Base-by-base conservation (phyloP, 176 grass and related monocot species). In the Guadua angustifolia region DNA sequence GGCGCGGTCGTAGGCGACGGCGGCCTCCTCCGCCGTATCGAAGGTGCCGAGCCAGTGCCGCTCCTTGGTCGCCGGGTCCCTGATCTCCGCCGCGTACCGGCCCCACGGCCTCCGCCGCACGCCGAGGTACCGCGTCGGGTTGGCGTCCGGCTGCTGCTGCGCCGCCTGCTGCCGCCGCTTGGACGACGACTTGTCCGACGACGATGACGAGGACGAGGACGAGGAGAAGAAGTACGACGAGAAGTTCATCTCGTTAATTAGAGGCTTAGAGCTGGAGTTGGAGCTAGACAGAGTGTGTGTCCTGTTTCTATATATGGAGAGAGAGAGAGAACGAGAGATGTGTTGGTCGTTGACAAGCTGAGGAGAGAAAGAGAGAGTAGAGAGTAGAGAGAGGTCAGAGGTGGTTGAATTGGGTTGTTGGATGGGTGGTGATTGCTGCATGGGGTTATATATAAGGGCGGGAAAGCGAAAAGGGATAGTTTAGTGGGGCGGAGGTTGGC, bases 1-100 rank as follows among this genome's bases (percentile, higher is more conserved):
- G 17, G 96, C 88, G 75, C 96, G 96, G 82, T 99, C 96, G 82
- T 99, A 99, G 8, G 96, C 96, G 3, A 95, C 88, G 49, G 96
- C 96, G 36, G 96, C 96, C 89, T 95, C 96, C 86, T 99, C 96
- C 0, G 96, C 96, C 9, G 96, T 99, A 84, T 95, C 96, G 69
- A 99, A 99, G 10, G 96, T 99, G 9, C 96, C 96, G 2, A 99
- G 91, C 93, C 96, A 99, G 83, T 95, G 96, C 18, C 96, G 89
- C 83, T 95, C 96, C 81, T 99, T 95, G 42, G 93, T 95, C 15
- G 96, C 93, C 25, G 93, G 96, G 85, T 99, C 93, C 11, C 96
- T 86, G 80, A 99, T 99, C 93, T 99, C 96, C 72, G 96, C 96
- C 80, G 96, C 96, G 84, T 99, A 99, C 59, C 93, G 69, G 57